Evolutionary conservation across 2,329 filamentous ascomycete genomes (phyloP).

Genomic region (Alternaria arbusti): DNA sequence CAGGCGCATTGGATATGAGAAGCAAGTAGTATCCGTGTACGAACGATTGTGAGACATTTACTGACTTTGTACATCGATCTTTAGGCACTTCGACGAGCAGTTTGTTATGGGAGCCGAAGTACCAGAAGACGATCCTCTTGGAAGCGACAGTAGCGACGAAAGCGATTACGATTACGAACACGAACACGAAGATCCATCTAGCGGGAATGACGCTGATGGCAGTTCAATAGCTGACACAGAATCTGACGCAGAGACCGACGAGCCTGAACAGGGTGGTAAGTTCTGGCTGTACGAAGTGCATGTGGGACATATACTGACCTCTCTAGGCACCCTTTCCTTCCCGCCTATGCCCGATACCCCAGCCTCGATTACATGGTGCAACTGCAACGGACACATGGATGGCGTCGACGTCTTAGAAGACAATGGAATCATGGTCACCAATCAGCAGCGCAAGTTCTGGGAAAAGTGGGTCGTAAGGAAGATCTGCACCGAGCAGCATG

Average conservation of each 20-base stretch:
- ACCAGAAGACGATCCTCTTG: slow-evolving; percentile 54
- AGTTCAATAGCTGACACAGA: slow-evolving; percentile 44
- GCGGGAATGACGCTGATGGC: slow-evolving; percentile 41
- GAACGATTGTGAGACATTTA: not conserved
- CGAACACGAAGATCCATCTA: slow-evolving; percentile 28
- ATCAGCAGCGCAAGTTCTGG: slow-evolving; percentile 60
- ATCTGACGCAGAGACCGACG: slow-evolving; percentile 44
- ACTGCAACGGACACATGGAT: slow-evolving; percentile 51
- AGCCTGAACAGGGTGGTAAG: slow-evolving; percentile 43
- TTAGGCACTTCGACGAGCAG: slow-evolving; percentile 56
- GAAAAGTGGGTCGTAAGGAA: slow-evolving; percentile 61
- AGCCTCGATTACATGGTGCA: slow-evolving; percentile 55
- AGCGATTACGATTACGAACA: slow-evolving; percentile 46
- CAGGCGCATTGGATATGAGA: slow-evolving; percentile 66
- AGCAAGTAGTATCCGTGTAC: slow-evolving; percentile 21
- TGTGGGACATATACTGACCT: not conserved
- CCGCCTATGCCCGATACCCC: slow-evolving; percentile 55
- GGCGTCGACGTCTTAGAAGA: slow-evolving; percentile 56
- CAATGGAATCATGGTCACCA: slow-evolving; percentile 56
- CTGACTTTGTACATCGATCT: not conserved
- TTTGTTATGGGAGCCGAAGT: slow-evolving; percentile 56
- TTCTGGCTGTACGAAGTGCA: not conserved
- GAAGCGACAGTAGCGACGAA: slow-evolving; percentile 53
- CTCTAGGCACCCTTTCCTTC: slow-evolving; percentile 51
- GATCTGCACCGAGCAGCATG: slow-evolving; percentile 52